phyloP scores from a whole-genome alignment of 805 yeast genomes.

The Zygotorulaspora sp. region DNA sequence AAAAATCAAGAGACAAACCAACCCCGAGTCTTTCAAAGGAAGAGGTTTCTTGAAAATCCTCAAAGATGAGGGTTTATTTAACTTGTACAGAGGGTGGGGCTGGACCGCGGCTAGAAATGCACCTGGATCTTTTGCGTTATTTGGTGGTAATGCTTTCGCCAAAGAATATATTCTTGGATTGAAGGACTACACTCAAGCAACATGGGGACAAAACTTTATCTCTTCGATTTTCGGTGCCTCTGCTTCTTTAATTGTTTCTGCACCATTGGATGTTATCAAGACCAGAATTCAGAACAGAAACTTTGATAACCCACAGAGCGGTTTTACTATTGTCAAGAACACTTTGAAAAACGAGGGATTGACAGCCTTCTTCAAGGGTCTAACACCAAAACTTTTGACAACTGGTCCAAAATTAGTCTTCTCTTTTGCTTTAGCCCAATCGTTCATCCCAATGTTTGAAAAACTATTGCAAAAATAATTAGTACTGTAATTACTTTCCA shows the following conservation, averaged over 20 bases:
- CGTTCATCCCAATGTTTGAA: constrained; percentile 95
- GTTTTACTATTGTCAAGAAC: constrained; percentile 86
- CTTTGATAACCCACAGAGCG: constrained; percentile 93
- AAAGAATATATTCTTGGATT: constrained; percentile 90
- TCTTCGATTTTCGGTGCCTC: constrained; percentile 96
- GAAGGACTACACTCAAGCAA: constrained; percentile 81
- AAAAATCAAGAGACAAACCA: constrained; percentile 98
- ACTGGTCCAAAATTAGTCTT: constrained; percentile 98
- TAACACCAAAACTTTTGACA: constrained; percentile 92
- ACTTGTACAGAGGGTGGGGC: constrained; percentile 97
- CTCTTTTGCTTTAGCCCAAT: constrained; percentile 96
- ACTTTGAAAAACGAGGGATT: constrained; percentile 90
- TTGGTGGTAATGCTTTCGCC: constrained; percentile 98
- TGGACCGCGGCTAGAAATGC: constrained; percentile 99
- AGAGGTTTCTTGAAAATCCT: constrained; percentile 89
- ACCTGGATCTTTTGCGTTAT: constrained; percentile 95
- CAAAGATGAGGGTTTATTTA: constrained; percentile 79
- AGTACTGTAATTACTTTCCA: too few species aligned
- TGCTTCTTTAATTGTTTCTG: constrained; percentile 92
- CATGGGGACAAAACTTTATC: constrained; percentile 92
- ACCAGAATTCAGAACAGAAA: constrained; percentile 96
- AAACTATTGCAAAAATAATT: constrained; percentile 44
- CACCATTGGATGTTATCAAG: constrained; percentile 96
- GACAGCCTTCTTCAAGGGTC: constrained; percentile 89
- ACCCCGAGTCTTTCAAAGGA: constrained; percentile 99